Base-by-base conservation (phyloP, 345 rosid genomes). In the Populus ilicifolia region DNA sequence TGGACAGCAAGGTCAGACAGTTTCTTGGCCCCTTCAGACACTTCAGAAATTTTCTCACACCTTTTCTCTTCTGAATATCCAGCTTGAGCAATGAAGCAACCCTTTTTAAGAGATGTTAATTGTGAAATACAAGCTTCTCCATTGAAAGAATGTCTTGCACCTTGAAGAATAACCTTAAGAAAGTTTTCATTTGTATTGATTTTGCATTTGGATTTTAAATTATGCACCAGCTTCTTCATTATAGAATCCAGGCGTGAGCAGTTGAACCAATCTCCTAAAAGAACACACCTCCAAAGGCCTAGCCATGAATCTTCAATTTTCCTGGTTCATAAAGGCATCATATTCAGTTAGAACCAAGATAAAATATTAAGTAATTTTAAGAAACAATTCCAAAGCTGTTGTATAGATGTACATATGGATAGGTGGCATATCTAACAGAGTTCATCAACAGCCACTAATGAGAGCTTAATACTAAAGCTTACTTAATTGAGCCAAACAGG, bases 281-380 rank as follows among this genome's bases (percentile, higher is more conserved):
- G 91, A 82, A 90, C 67, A 80, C 70, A 86, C 76, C 88, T 90
- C 98, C 93, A 93, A 27, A 93, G 85, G 70, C 99, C 99, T 70
- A 93, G 85, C 99, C 98, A 93, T 70, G 87, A 82, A 74, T 89
- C 96, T 90, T 96, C 98, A 65, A 92, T 75, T 78, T 85, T 86
- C 86, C 98, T 92, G 82, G 46, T 74, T 71, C 73, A 86, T 30
- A 36, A 77, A 65, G 76, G 64, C 65, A 81, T 56, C 25, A 54
- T 71, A 62, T 69, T 29, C 46, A 72, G 78, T 69, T 67, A 46
- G 50, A n/a, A 68, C 29, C 62, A 73, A 67, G 76, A 50, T 39
- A n/a, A 9, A 67, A 67, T 20, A 41, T 8, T 9, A 1, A 21
- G n/a, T 23, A 35, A 67, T 30, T 21, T 36, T 20, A 33, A 67